Evolutionary conservation across 164 flowering plant species (phyloP).

Genomic region (Kalanchoe fedtschenkoi): DNA sequence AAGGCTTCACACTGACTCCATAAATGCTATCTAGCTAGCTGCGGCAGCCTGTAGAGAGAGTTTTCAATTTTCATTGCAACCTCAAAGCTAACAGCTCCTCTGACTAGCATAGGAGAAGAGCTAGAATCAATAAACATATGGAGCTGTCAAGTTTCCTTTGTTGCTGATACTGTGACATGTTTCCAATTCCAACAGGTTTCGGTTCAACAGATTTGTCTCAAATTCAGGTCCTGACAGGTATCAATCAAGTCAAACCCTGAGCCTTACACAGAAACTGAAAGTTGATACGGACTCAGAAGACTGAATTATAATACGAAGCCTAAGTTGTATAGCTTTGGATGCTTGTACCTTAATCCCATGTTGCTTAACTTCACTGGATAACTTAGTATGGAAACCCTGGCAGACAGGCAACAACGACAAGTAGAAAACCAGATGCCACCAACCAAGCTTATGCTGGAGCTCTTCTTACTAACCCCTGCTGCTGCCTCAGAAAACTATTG

Average conservation of each 20-base stretch:
- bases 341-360: conserved; percentile 3
- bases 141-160: background rate
- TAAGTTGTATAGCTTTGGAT: background rate
- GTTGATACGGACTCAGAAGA: too few relatives aligned
- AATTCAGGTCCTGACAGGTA: too few relatives aligned
- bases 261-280: too few relatives aligned
- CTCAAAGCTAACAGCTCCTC: background rate
- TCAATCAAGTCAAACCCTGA: too few relatives aligned
- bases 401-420: background rate
- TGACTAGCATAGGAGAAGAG: background rate
- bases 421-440: background rate
- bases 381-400: background rate
- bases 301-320: background rate
- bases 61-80: too few relatives aligned
- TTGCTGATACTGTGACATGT: background rate
- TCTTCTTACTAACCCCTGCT: background rate
- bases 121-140: background rate
- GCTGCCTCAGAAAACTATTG: conserved; percentile 1
- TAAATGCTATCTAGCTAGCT: background rate
- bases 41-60: background rate
- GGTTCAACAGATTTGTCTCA: too few relatives aligned
- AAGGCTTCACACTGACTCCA: background rate
- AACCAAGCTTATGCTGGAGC: background rate
- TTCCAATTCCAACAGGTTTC: too few relatives aligned
- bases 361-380: background rate